A percentile compares a stretch with the other conserved stretches of the same genome.
phyloP scores from a whole-genome alignment of 2,329 filamentous ascomycete species.

The Periconia digitata region DNA sequence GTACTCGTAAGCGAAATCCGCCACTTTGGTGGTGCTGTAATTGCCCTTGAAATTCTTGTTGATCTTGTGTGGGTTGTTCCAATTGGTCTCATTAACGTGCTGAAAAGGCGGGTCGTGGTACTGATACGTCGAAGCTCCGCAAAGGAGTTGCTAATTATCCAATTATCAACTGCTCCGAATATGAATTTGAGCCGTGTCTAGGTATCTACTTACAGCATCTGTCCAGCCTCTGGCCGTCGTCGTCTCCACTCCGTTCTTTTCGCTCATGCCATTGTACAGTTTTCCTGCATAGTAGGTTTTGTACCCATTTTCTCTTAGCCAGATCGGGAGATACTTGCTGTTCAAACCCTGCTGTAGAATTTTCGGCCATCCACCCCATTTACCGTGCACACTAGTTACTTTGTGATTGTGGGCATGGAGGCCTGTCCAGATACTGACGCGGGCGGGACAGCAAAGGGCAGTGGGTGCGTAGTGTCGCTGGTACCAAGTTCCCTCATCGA shows the following conservation, averaged over 20 bases:
- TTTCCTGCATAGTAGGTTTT: conserved; percentile 71
- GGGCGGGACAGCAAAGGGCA: conserved; percentile 65
- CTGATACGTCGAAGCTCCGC: conserved; percentile 67
- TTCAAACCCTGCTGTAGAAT: conserved; percentile 66
- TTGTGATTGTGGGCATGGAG: conserved; percentile 69
- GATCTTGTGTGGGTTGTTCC: conserved; percentile 55
- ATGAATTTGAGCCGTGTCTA: background rate
- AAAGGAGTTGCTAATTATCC: conserved; percentile 39
- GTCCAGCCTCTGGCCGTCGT: conserved; percentile 61
- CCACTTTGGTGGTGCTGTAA: conserved; percentile 61
- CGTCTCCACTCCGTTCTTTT: conserved; percentile 59
- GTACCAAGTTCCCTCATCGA: conserved; percentile 59
- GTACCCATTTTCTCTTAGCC: conserved; percentile 68
- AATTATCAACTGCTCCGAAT: background rate
- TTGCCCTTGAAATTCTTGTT: conserved; percentile 57
- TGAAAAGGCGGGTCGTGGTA: conserved; percentile 68
- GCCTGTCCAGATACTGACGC: conserved; percentile 65
- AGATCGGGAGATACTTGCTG: conserved; percentile 66
- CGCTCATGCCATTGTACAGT: conserved; percentile 63
- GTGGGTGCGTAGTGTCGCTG: conserved; percentile 65
- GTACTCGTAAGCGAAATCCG: conserved; percentile 60
- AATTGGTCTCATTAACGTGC: conserved; percentile 50
- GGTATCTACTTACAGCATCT: conserved; percentile 41
- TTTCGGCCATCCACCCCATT: conserved; percentile 61
- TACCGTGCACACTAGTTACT: conserved; percentile 57